Percentiles rank a stretch among this genome's conserved stretches.
Evolutionary conservation across 1,284 basidiomycete species (phyloP).

Genomic region (Pseudozyma tsukubaensis): DNA sequence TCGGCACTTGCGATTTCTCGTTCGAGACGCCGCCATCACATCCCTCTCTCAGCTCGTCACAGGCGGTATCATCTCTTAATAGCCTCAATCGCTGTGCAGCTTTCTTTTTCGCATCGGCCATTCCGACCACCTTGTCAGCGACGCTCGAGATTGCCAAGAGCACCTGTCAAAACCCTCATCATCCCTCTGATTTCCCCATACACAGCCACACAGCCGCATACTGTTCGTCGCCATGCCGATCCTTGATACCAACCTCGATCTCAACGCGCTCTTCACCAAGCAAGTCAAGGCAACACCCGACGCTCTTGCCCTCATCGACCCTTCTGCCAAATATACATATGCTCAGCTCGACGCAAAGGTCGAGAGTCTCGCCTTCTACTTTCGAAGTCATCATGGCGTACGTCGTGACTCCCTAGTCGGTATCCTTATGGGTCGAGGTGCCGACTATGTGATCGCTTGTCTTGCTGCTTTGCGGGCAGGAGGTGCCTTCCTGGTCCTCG

Average conservation of each 20-base stretch:
- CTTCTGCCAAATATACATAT: slow-evolving; percentile 54
- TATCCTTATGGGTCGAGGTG: slow-evolving; percentile 61
- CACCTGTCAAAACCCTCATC: slow-evolving; percentile 3
- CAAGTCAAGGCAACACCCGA: slow-evolving; percentile 53
- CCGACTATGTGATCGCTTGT: slow-evolving; percentile 66
- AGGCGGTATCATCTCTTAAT: background rate
- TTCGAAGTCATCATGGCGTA: slow-evolving; percentile 54
- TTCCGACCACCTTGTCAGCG: background rate
- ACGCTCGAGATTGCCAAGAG: background rate
- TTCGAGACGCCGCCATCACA: too few relatives aligned
- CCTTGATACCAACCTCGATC: slow-evolving; percentile 50
- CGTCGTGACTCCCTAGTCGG: slow-evolving; percentile 61
- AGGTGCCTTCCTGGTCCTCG: slow-evolving; percentile 68
- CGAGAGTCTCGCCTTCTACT: slow-evolving; percentile 45
- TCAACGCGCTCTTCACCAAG: slow-evolving; percentile 50
- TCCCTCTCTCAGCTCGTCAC: background rate
- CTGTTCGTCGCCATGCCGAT: slow-evolving; percentile 25
- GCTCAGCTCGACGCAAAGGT: slow-evolving; percentile 60
- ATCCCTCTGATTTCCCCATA: background rate
- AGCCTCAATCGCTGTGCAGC: background rate
- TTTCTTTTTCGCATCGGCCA: background rate
- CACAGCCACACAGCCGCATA: background rate
- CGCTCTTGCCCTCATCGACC: slow-evolving; percentile 48
- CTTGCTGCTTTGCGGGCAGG: slow-evolving; percentile 66
- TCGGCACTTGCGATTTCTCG: too few relatives aligned